A percentile compares a stretch with the other conserved stretches of the same genome.
phyloP scores from a whole-genome alignment of 2,329 filamentous ascomycete genomes.

The Pseudogymnoascus sp. region DNA sequence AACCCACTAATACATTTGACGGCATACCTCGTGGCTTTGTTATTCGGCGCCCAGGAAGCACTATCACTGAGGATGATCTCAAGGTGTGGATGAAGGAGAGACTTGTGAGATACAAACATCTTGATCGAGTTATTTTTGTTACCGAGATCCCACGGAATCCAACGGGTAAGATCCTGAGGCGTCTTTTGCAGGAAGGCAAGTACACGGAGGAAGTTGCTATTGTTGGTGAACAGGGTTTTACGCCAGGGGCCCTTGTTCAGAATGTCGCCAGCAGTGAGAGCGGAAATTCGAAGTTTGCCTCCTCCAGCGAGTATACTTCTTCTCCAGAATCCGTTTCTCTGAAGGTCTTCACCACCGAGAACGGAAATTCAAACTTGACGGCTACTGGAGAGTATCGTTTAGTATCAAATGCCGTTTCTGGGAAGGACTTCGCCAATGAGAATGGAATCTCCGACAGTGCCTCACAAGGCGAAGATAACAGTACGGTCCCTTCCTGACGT shows the following conservation, averaged over 20 bases:
- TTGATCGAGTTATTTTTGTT: constrained; percentile 40
- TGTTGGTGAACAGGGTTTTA: neutral
- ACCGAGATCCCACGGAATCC: constrained; percentile 40
- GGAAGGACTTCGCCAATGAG: too few species aligned
- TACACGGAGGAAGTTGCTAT: neutral
- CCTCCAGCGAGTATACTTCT: neutral
- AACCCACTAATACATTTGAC: constrained; percentile 25
- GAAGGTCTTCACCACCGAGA: neutral
- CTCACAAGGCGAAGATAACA: neutral
- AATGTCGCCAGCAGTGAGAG: neutral
- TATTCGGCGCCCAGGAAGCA: constrained; percentile 26
- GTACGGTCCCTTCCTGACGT: neutral
- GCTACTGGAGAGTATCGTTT: too few species aligned
- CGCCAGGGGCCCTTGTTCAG: neutral
- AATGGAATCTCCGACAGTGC: too few species aligned
- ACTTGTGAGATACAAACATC: constrained; percentile 39
- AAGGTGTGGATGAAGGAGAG: constrained; percentile 32
- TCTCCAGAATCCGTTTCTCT: neutral
- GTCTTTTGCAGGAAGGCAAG: constrained; percentile 13
- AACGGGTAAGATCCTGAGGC: constrained; percentile 39
- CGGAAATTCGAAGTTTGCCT: neutral
- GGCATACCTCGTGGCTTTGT: constrained; percentile 39
- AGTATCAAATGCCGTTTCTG: too few species aligned
- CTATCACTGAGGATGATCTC: constrained; percentile 33
- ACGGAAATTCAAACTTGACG: neutral